phyloP scores from a whole-genome alignment of 2,329 filamentous ascomycete species.

The Lachnellula cervina region DNA sequence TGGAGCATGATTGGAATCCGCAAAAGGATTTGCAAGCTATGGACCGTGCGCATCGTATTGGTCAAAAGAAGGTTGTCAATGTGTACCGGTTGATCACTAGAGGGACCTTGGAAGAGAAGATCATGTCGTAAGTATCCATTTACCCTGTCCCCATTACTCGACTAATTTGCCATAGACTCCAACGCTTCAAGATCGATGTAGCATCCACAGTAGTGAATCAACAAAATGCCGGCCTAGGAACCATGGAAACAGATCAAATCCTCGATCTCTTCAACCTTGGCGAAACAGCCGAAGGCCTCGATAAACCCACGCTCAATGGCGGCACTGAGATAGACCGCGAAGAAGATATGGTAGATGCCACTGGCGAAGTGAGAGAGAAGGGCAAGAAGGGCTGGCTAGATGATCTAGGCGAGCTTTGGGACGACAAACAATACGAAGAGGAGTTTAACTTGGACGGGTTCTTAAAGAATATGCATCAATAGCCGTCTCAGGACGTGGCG shows the following conservation, averaged over 20 bases:
- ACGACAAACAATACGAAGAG: slow-evolving; percentile 96
- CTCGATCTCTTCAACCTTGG: slow-evolving; percentile 92
- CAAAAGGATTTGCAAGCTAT: slow-evolving; percentile 98
- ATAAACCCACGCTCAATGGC: slow-evolving; percentile 50
- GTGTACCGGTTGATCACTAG: slow-evolving; percentile 95
- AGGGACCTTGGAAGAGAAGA: slow-evolving; percentile 97
- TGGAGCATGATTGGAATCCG: slow-evolving; percentile 99
- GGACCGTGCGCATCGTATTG: slow-evolving; percentile 96
- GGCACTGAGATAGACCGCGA: slow-evolving; percentile 56
- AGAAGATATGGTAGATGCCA: slow-evolving; percentile 89
- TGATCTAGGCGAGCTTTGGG: slow-evolving; percentile 93
- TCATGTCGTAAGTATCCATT: slow-evolving; percentile 60
- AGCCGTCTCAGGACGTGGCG: neutral
- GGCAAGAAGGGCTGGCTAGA: slow-evolving; percentile 97
- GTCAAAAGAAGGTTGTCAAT: slow-evolving; percentile 99
- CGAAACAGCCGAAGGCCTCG: slow-evolving; percentile 65
- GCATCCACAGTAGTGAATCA: slow-evolving; percentile 98
- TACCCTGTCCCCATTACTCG: neutral
- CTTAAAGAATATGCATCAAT: slow-evolving; percentile 78
- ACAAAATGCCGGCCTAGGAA: slow-evolving; percentile 84
- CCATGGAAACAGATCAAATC: slow-evolving; percentile 98
- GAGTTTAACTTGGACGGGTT: slow-evolving; percentile 96
- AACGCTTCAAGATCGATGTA: slow-evolving; percentile 99
- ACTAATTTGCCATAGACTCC: slow-evolving; percentile 55
- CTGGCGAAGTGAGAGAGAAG: slow-evolving; percentile 85